Base-by-base conservation (phyloP, 345 rosid genomes). In the Boechera stricta region DNA sequence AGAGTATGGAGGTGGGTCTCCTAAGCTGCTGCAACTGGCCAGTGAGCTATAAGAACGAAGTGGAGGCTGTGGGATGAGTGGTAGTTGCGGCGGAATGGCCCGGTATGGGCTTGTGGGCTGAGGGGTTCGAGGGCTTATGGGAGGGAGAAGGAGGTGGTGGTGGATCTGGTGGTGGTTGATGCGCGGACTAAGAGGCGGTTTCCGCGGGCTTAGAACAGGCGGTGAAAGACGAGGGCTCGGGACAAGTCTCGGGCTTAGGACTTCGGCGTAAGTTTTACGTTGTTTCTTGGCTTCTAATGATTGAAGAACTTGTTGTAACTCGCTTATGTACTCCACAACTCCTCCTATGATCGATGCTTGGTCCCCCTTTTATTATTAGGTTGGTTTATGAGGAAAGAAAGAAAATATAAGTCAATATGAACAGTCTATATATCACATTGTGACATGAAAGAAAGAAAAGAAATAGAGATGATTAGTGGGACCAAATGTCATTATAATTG, bases 331-430 rank as follows among this genome's bases (percentile, higher is more conserved):
- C 73, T 96, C 97, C 71, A 93, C 96, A 7, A 96, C 99, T 5
- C 99, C 99, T 48, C 96, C 98, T 36, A 96, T 96, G 38, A 93
- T 93, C 16, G 99, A 96, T 71, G 99, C 99, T 88, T 93, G 99
- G 78, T 96, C 99, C 68, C 98, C 98, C 98, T 96, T 62, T 16
- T 33, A 8, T 59, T 35, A 16, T n/a, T 2, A 35, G 65, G 26
- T 38, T 60, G 24, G 45, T 54, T 69, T 33, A 36, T 7, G 44
- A 16, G 53, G 31, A 56, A 64, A 44, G 41, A 55, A 70, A 63
- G 4, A 64, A 31, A 53, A 12, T 59, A 53, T 67, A 76, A 52
- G 75, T 76, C 64, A 76, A 62, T 16, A 42, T 52, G 15, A 44
- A 54, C 51, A 69, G 33, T 32, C 11, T 42, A 51, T 75, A 64